Percentiles rank a stretch among this genome's conserved stretches.
Conservation (phyloP, 208 protist species). For the Acanthamoeba castellanii region DNA sequence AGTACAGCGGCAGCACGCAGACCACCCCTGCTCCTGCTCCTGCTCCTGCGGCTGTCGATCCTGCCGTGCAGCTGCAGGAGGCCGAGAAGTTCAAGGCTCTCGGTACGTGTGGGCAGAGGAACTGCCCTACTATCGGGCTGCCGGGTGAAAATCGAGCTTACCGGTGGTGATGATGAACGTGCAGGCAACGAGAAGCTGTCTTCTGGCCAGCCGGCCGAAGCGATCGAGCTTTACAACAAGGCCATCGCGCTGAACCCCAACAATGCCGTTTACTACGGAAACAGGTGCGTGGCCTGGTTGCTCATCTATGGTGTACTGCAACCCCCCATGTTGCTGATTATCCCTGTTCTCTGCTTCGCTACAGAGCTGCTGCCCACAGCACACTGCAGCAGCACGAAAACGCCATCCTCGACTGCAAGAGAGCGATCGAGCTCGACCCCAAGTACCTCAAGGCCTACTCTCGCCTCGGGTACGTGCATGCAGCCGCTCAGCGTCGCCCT, state of each 20-base stretch:
- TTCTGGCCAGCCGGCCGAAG: slow-evolving; percentile 11
- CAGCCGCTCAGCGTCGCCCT: no score
- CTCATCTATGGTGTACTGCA: background rate
- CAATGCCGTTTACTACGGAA: slow-evolving; percentile 53
- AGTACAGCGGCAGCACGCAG: background rate
- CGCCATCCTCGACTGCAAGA: slow-evolving; percentile 17
- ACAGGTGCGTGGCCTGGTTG: background rate
- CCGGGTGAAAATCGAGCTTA: background rate
- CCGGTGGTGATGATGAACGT: background rate
- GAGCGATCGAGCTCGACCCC: slow-evolving; percentile 36
- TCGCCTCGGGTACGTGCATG: slow-evolving; percentile 21
- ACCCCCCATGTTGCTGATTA: background rate
- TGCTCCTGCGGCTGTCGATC: slow-evolving; percentile 27
- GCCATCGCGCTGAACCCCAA: slow-evolving; percentile 47
- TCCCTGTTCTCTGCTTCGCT: background rate
- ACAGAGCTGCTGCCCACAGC: slow-evolving; percentile 44
- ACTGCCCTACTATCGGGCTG: background rate
- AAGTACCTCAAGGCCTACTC: slow-evolving; percentile 69
- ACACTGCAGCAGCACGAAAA: slow-evolving; percentile 42
- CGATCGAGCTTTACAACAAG: slow-evolving; percentile 59
- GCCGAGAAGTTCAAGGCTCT: slow-evolving; percentile 41
- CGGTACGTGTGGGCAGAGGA: background rate
- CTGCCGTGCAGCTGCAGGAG: background rate
- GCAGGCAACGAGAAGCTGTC: slow-evolving; percentile 61
- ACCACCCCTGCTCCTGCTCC: background rate